phyloP scores from a whole-genome alignment of 768 basidiomycete species.

The Amanita subjunquillea region DNA sequence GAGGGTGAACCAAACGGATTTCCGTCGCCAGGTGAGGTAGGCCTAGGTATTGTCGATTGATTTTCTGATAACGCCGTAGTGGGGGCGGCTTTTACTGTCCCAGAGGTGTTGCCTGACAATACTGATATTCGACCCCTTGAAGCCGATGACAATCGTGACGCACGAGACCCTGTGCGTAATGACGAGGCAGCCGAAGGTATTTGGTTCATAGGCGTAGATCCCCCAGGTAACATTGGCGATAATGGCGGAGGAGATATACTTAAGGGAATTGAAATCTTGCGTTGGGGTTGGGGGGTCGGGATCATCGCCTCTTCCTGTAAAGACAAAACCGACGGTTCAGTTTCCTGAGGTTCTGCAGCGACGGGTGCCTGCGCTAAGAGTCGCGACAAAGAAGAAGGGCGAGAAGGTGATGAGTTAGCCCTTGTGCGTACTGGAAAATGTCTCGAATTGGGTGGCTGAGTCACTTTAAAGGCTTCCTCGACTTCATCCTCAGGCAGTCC shows the following conservation, averaged over 20 bases:
- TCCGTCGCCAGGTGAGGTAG: slow-evolving; percentile 31
- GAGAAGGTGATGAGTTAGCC: slow-evolving; percentile 55
- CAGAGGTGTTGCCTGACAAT: slow-evolving; percentile 36
- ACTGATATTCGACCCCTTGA: slow-evolving; percentile 56
- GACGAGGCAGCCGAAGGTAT: slow-evolving; percentile 43
- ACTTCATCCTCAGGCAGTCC: slow-evolving; percentile 62
- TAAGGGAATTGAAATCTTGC: slow-evolving; percentile 11
- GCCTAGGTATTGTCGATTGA: slow-evolving; percentile 31
- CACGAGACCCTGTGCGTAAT: slow-evolving; percentile 61
- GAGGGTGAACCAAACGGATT: slow-evolving; percentile 29
- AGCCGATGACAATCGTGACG: slow-evolving; percentile 57
- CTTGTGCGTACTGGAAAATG: slow-evolving; percentile 55
- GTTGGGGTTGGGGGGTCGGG: slow-evolving; percentile 6
- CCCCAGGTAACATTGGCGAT: slow-evolving; percentile 10
- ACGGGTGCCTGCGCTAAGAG: slow-evolving; percentile 65
- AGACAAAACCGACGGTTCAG: neutral
- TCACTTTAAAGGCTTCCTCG: slow-evolving; percentile 59
- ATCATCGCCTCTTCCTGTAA: neutral
- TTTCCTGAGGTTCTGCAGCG: slow-evolving; percentile 25
- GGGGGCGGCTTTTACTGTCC: slow-evolving; percentile 46
- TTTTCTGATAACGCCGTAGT: slow-evolving; percentile 57
- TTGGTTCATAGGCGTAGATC: slow-evolving; percentile 2
- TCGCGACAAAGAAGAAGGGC: slow-evolving; percentile 73
- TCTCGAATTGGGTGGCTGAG: slow-evolving; percentile 57
- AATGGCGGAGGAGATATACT: slow-evolving; percentile 12